A percentile compares a stretch with the other conserved stretches of the same genome.
Conservation (phyloP, 1,284 basidiomycete species). For the Rhodotorula sp. region DNA sequence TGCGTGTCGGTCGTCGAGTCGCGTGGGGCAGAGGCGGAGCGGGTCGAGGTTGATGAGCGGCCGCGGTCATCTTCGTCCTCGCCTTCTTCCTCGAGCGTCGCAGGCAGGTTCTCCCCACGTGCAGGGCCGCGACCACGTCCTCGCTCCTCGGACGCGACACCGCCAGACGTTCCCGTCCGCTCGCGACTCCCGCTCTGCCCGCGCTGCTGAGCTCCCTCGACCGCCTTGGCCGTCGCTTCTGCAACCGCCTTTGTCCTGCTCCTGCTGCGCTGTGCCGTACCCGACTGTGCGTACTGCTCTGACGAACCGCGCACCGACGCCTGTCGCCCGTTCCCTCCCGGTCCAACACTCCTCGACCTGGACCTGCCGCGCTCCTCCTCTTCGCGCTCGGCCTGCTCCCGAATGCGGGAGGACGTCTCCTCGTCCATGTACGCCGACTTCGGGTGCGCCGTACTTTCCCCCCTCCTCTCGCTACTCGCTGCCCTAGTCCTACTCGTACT, state of each 20-base stretch:
- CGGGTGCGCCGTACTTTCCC: background rate
- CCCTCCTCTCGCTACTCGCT: background rate
- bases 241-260: slow-evolving; percentile 9
- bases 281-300: background rate
- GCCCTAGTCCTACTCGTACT: background rate
- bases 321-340: background rate
- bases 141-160: background rate
- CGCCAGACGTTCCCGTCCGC: background rate
- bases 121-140: background rate
- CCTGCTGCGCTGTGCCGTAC: background rate
- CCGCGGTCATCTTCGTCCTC: slow-evolving; percentile 2
- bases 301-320: too few species aligned
- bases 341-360: slow-evolving; percentile 6
- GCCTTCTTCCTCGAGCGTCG: slow-evolving; percentile 20
- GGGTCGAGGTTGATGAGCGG: background rate
- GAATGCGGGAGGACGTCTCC: slow-evolving; percentile 12
- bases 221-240: slow-evolving; percentile 16
- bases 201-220: slow-evolving; percentile 18
- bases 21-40: background rate
- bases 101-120: slow-evolving; percentile 11
- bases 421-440: slow-evolving; percentile 16
- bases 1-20: too few species aligned
- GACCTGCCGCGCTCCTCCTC: slow-evolving; percentile 29
- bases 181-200: slow-evolving; percentile 13
- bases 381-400: slow-evolving; percentile 25